Conservation (phyloP, 2,329 filamentous ascomycete species). For the Aspergillus tubingensis region DNA sequence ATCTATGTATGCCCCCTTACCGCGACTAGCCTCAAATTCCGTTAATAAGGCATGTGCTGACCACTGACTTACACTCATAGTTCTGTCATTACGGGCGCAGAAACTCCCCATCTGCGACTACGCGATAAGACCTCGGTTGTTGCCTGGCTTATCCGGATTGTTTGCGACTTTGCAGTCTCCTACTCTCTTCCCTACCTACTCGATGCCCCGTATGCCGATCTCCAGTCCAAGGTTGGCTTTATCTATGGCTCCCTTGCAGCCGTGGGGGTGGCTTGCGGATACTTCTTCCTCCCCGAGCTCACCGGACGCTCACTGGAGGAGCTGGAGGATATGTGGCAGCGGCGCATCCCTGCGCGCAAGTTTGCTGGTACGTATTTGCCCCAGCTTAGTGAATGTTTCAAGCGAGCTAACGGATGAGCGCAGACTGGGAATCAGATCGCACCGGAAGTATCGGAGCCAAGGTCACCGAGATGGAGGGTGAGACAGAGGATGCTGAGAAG, state of each 20-base stretch:
- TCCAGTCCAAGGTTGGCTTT: constrained; percentile 8
- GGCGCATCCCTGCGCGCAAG: not conserved
- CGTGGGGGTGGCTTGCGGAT: not conserved
- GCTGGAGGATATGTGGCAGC: constrained; percentile 9
- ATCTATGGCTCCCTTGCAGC: constrained; percentile 7
- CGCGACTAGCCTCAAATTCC: not conserved
- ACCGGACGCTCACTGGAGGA: constrained; percentile 9
- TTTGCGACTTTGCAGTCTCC: constrained; percentile 1
- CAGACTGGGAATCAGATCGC: not conserved
- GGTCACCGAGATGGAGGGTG: not conserved
- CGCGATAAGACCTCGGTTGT: constrained; percentile 9
- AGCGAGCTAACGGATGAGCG: not conserved
- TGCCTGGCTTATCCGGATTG: constrained; percentile 1
- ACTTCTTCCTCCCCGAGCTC: constrained; percentile 10
- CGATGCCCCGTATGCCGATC: not conserved
- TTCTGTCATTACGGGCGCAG: not conserved
- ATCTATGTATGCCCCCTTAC: not conserved
- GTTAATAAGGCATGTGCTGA: not conserved
- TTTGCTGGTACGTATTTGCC: not conserved
- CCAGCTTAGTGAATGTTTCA: too few species aligned
- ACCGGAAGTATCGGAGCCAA: not conserved
- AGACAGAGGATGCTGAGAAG: not conserved
- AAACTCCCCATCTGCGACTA: constrained; percentile 5
- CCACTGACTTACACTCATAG: not conserved
- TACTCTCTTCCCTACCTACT: constrained; percentile 10